Conservation (phyloP, 2,329 filamentous ascomycete genomes). For the Paradendryphiella salina region DNA sequence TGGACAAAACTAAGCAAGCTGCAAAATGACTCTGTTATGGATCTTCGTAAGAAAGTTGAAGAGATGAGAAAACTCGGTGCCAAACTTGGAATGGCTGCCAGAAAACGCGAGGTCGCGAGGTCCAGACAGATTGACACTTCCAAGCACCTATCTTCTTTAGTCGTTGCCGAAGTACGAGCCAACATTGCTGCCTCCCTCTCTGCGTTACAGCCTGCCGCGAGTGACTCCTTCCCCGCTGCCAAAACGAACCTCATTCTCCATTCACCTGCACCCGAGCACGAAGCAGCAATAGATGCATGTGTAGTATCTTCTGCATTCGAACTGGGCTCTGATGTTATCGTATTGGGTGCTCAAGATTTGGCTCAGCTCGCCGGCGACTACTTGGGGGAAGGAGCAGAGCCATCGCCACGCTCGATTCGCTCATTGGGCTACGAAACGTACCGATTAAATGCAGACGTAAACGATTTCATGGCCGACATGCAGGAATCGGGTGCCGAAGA, state of each 20-base stretch:
- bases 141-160: constrained; percentile 30
- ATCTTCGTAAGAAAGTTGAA: constrained; percentile 12
- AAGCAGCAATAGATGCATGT: constrained; percentile 60
- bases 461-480: constrained; percentile 30
- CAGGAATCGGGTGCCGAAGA: constrained; percentile 44
- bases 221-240: constrained; percentile 52
- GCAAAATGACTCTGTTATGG: constrained; percentile 13
- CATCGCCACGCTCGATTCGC: constrained; percentile 52
- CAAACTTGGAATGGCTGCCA: constrained; percentile 13
- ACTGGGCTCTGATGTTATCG: constrained; percentile 67
- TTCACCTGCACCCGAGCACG: constrained; percentile 61
- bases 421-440: constrained; percentile 61
- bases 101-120: constrained; percentile 23
- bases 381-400: constrained; percentile 64
- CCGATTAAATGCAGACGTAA: constrained; percentile 40
- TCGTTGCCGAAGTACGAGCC: constrained; percentile 53
- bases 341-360: constrained; percentile 69
- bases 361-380: constrained; percentile 71
- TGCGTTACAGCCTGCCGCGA: constrained; percentile 38
- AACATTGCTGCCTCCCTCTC: constrained; percentile 56
- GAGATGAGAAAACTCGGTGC: constrained; percentile 19
- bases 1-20: constrained; percentile 17
- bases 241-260: constrained; percentile 63
- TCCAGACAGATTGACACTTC: constrained; percentile 15
- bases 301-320: constrained; percentile 65